A percentile compares a stretch with the other conserved stretches of the same genome.
phyloP scores from a whole-genome alignment of 306 rosid genomes.

The Crotalaria pallida region DNA sequence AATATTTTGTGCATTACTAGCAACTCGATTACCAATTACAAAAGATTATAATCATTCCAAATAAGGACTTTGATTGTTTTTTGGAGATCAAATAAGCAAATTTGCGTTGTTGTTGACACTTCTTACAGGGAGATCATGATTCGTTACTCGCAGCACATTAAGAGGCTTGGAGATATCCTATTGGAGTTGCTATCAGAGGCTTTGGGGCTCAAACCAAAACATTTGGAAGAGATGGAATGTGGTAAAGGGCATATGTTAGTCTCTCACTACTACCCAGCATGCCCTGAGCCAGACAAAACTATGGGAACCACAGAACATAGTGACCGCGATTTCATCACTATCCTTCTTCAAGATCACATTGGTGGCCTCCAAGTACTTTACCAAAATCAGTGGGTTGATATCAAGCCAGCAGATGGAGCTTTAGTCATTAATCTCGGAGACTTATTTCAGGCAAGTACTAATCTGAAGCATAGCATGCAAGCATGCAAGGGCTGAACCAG shows the following conservation, averaged over 20 bases:
- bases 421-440: not conserved
- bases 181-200: constrained; percentile 17
- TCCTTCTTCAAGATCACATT: constrained; percentile 3
- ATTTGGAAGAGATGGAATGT: constrained; percentile 16
- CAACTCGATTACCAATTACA: not conserved
- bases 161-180: not conserved
- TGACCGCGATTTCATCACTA: constrained; percentile 1
- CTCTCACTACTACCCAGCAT: constrained; percentile 6
- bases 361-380: constrained; percentile 17
- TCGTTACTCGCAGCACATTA: not conserved
- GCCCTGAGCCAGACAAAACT: constrained; percentile 5
- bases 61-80: not conserved
- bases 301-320: not conserved
- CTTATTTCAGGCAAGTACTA: not conserved
- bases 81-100: not conserved
- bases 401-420: constrained; percentile 9
- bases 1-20: not conserved
- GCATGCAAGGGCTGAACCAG: too few relatives aligned
- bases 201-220: not conserved
- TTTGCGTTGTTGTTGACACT: not conserved
- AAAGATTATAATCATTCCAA: not conserved
- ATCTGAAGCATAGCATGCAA: not conserved
- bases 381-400: not conserved
- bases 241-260: not conserved
- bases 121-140: not conserved